Percentiles rank a stretch among this genome's conserved stretches.
Evolutionary conservation across 805 yeast genomes (phyloP).

Genomic region (Monosporozyma aerobia): DNA sequence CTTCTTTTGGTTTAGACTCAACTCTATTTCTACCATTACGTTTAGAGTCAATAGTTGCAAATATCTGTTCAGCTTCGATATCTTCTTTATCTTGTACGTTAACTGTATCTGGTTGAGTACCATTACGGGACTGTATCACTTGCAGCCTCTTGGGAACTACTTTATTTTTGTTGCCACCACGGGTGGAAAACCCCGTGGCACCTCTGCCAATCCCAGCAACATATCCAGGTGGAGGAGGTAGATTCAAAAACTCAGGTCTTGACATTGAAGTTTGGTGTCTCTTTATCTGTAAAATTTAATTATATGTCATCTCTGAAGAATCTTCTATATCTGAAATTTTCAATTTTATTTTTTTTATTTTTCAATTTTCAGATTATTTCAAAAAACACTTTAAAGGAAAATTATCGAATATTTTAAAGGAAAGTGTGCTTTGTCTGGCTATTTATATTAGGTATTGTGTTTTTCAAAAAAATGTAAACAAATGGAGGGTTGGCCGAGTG

Average conservation of each 20-base stretch:
- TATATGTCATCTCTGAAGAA: neutral
- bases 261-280: constrained; percentile 28
- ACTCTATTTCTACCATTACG: constrained; percentile 26
- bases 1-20: neutral
- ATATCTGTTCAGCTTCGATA: constrained; percentile 64
- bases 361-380: neutral
- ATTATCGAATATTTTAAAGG: neutral
- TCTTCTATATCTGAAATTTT: neutral
- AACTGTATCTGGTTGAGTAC: constrained; percentile 10
- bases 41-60: constrained; percentile 55
- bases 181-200: constrained; percentile 84
- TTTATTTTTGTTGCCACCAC: constrained; percentile 43
- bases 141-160: constrained; percentile 21
- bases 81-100: constrained; percentile 41
- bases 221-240: constrained; percentile 83
- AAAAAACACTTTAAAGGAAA: neutral
- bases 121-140: constrained; percentile 12
- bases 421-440: neutral
- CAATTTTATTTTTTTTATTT: neutral
- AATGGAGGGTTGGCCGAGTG: constrained; percentile 36
- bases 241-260: constrained; percentile 60
- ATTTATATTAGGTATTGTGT: neutral
- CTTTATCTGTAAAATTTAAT: constrained; percentile 2
- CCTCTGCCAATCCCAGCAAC: constrained; percentile 93
- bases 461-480: neutral